Evolutionary conservation across 1,139 yeast genomes (phyloP), one percentile per base, ranked within the genome.

Genomic region (Kodamaea plutei): DNA sequence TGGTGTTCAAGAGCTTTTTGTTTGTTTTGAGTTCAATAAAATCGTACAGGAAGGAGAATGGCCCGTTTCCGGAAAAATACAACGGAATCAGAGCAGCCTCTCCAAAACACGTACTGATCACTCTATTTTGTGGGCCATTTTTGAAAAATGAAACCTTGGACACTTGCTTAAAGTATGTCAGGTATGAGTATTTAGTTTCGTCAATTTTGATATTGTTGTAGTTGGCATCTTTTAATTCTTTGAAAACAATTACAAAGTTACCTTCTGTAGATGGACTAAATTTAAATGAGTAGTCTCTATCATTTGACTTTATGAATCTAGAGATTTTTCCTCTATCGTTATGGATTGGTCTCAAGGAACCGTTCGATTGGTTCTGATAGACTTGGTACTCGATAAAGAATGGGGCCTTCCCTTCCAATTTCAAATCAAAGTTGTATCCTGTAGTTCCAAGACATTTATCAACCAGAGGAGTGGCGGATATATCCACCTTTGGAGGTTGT

Each of bases 391-490:
- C 69, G 10, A 88, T 68, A 28, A 69, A 69, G 57, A 83, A 91
- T 3, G 97, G 97, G 1, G 95, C 83, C 16, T 78, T 72, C 10
- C 98, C 98, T 5, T 73, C 60, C 31, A 84, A 69, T 28, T 76
- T 80, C 41, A 89, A 88, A 28, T 73, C 73, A 36, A 87, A 77
- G 15, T 64, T 61, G 44, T 69, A 75, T 0, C 97, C 98, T 7
- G 87, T 79, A 31, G 89, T 85, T 1, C 98, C 98, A 20, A 93
- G 84, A 61, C 99, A 91, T 36, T 82, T 76, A 48, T 91, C 97
- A 21, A 77, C 64, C 3, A 89, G 76, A 2, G 88, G 79, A 3
- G 65, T 61, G 1, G 84, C 73, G 4, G 50, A 41, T 5, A 83
- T 76, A 31, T 52, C 62, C 43, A 78, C 69, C 36, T 50, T 55